Conservation (phyloP, 23 red algal species). For the Gracilariopsis chorda region DNA sequence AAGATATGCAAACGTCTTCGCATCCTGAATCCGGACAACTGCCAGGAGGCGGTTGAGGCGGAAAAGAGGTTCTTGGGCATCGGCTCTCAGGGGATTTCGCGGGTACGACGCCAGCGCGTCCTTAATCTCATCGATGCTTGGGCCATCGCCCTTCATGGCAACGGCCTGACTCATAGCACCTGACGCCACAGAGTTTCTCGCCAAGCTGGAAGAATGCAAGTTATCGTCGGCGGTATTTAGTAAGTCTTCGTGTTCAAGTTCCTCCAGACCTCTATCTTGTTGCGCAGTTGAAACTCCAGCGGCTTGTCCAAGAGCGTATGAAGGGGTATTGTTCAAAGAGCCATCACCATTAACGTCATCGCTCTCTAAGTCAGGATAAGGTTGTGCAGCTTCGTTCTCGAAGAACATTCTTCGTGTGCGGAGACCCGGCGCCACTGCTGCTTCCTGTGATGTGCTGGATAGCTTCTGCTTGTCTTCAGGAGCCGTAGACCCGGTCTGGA, state of each 20-base stretch:
- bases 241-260: neutral
- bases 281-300: neutral
- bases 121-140: slow-evolving; percentile 1
- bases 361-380: too few species aligned
- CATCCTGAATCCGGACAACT: neutral
- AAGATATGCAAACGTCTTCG: slow-evolving; percentile 10
- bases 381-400: neutral
- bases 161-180: neutral
- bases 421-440: neutral
- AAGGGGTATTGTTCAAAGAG: neutral
- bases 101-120: slow-evolving; percentile 32
- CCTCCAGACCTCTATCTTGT: neutral
- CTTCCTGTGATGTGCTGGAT: neutral
- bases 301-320: neutral
- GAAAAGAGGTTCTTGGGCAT: slow-evolving; percentile 33
- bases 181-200: neutral
- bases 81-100: slow-evolving; percentile 35
- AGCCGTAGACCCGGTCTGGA: neutral
- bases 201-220: neutral
- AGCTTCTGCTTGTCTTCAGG: neutral
- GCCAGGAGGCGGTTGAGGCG: neutral
- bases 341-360: neutral
- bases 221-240: neutral
- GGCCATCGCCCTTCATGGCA: neutral
- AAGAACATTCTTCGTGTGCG: neutral